Base-by-base conservation (phyloP, 306 rosid genomes). In the Comarum palustre region DNA sequence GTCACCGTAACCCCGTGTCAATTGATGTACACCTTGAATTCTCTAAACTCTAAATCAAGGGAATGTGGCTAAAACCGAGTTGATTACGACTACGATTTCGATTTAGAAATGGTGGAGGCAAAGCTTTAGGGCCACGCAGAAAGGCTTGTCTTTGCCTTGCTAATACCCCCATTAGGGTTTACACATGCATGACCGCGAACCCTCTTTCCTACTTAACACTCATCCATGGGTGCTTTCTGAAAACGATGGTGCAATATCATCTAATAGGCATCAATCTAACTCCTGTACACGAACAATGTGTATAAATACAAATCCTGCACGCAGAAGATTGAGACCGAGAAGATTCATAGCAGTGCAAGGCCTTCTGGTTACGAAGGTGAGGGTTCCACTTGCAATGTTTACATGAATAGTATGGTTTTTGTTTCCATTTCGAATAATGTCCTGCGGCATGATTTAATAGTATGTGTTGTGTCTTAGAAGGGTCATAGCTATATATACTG, bases 41-140 rank as follows among this genome's bases (percentile, higher is more conserved):
- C 25, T 12, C 13, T 51, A 43, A 25, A 15, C n/a, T 3, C 22
- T 5, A 19, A 6, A 2, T n/a, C 9, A 6, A 8, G 24, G 71
- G 13, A 41, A 12, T 13, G 52, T 7, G 71, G 24, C 24, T 66
- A 10, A 22, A 54, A 22, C 60, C 15, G 0, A 54, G 29, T 8
- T 6, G 60, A 5, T 34, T 34, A 34, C 38, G 38, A 54, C 10
- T 51, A 7, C 34, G 34, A 10, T 22, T 12, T 22, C 61, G 2
- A 24, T 57, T 27, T 59, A 39, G 38, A 58, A 29, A 58, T 25
- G n/a, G 38, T 29, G 59, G 59, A 68, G 73, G 73, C n/a, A 47
- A 46, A 47, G 29, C 72, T 50, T 7, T 0, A 27, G 62, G 46
- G 50, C 73, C 62, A 51, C n/a, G 12, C 7, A 58, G 16, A 58